Evolutionary conservation across 768 basidiomycete species (phyloP), one percentile per base, ranked within the genome.

Genomic region (Mycena polygramma): DNA sequence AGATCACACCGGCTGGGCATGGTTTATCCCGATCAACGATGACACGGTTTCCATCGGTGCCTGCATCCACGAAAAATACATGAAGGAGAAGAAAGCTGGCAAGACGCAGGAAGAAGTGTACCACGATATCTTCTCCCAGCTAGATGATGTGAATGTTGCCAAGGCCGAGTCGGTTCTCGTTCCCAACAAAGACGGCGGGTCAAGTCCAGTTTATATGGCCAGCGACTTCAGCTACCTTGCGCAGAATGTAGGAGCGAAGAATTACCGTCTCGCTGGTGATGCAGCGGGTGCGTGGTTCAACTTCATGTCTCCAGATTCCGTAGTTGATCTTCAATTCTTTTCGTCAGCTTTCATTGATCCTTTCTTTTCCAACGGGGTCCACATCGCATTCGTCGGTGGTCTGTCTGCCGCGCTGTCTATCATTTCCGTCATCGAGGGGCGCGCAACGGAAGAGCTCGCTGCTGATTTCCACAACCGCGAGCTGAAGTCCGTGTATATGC

Each of bases 141-240:
- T 39, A 7, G 39, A 39, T 13, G 39, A 39, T 13, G 39, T 39
- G 7, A 39, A 39, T 39, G 39, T 39, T 39, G 39, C 39, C 39
- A 39, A 39, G 39, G 39, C 39, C 39, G 39, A 39, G 39, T 39
- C 39, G 39, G 39, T 39, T 39, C 39, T 39, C 39, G 39, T 39
- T 39, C 39, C 39, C 39, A 7, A 39, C 39, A 39, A 39, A 13
- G 39, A 39, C 39, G 39, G 39, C 39, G 39, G 39, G 39, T 39
- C 39, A 13, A 39, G 39, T 13, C 39, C 39, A 13, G 39, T 39
- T 39, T 39, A 39, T 49, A 51, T 61, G 35, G 60, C 60, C 7
- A 61, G 60, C 46, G 45, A 61, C 14, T 61, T 61, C 60, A 61
- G 60, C 48, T 61, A 61, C 48, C 46, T 61, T 22, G 60, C 60